Evolutionary conservation across 257 asterid genomes (phyloP).

Genomic region (Plantago major): DNA sequence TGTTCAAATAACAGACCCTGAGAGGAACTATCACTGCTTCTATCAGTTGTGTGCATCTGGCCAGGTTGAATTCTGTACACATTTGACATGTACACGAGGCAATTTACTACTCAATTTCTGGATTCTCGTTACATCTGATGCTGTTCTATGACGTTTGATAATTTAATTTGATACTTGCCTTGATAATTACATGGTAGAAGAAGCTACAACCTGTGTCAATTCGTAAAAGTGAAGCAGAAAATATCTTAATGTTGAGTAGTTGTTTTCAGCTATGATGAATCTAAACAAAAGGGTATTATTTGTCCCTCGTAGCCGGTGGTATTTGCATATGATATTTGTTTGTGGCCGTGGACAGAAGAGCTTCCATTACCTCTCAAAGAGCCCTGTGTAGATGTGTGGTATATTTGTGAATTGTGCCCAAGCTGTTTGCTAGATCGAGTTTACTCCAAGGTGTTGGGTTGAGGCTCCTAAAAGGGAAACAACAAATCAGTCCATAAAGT

Average conservation of each 20-base stretch:
- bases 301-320: background rate
- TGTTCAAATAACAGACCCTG: slow-evolving; percentile 95
- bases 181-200: slow-evolving; percentile 20
- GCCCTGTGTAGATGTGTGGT: too few relatives aligned
- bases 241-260: slow-evolving; percentile 5
- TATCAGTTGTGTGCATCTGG: slow-evolving; percentile 97
- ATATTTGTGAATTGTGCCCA: too few relatives aligned
- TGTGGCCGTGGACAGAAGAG: too few relatives aligned
- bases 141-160: background rate
- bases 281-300: slow-evolving; percentile 7
- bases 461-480: too few relatives aligned
- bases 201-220: slow-evolving; percentile 10
- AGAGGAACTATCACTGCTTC: slow-evolving; percentile 96
- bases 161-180: background rate
- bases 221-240: background rate
- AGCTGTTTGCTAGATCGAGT: too few relatives aligned
- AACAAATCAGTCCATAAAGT: too few relatives aligned
- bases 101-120: background rate
- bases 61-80: slow-evolving; percentile 41
- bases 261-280: slow-evolving; percentile 8
- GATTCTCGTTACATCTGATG: background rate
- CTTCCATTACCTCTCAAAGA: too few relatives aligned
- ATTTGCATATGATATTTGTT: too few relatives aligned
- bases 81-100: slow-evolving; percentile 12
- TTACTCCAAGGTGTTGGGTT: too few relatives aligned